Conservation (phyloP, 2,329 filamentous ascomycete genomes). For the Paecilomyces variotii region DNA sequence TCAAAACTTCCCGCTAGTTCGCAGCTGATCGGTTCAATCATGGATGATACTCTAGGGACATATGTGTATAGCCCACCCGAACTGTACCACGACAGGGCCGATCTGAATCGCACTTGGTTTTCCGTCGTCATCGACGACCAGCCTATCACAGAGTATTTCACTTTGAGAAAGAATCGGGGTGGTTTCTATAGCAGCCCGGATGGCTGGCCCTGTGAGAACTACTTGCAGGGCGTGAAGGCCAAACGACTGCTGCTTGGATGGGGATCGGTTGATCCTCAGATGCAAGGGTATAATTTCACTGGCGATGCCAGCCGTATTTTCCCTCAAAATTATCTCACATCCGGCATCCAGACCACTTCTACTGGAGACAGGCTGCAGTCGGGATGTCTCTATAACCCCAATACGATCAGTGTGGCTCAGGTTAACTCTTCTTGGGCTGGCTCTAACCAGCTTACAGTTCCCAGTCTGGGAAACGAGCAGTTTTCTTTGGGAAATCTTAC, state of each 20-base stretch:
- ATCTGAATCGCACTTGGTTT: slow-evolving; percentile 55
- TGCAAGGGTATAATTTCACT: slow-evolving; percentile 47
- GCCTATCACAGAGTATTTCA: slow-evolving; percentile 48
- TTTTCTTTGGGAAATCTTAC: slow-evolving; percentile 20
- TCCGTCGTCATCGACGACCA: slow-evolving; percentile 31
- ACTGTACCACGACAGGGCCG: slow-evolving; percentile 44
- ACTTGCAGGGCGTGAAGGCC: slow-evolving; percentile 47
- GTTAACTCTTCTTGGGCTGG: slow-evolving; percentile 49
- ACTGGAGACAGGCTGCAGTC: slow-evolving; percentile 35
- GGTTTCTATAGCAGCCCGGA: slow-evolving; percentile 43
- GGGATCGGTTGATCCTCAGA: slow-evolving; percentile 50
- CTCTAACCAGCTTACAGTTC: slow-evolving; percentile 19
- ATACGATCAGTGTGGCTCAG: slow-evolving; percentile 32
- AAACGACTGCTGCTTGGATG: slow-evolving; percentile 49
- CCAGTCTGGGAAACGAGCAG: slow-evolving; percentile 16
- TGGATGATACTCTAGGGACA: slow-evolving; percentile 41
- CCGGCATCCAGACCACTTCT: slow-evolving; percentile 24
- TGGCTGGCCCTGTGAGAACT: slow-evolving; percentile 58
- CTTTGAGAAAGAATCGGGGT: slow-evolving; percentile 25
- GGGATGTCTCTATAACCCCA: slow-evolving; percentile 48
- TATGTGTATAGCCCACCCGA: slow-evolving; percentile 48
- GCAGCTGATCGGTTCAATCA: slow-evolving; percentile 39
- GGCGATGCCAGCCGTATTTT: slow-evolving; percentile 49
- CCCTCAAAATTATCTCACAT: slow-evolving; percentile 35
- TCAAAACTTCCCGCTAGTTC: slow-evolving; percentile 36